Base-by-base conservation (phyloP, 2,329 filamentous ascomycete species). In the Fusarium phyllophilum region DNA sequence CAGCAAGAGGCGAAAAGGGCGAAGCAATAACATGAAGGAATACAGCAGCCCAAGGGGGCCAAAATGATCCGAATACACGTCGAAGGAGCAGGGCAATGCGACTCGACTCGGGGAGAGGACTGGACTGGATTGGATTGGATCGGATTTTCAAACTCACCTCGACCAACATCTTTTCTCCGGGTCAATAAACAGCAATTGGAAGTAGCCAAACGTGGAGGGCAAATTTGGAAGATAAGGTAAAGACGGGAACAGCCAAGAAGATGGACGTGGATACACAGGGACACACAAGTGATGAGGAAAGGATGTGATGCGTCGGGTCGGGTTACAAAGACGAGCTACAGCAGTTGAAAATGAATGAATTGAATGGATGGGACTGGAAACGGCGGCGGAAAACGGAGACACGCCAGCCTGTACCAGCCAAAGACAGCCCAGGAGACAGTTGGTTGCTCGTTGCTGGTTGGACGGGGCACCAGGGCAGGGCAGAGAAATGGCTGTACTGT, bases 111-210 rank as follows among this genome's bases (percentile, higher is more conserved):
- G 60, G 26, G n/a, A 45, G 34, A 26, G 46, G 49, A 54, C 12
- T n/a, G 38, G 38, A n/a, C 15, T n/a, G 34, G 49, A 34, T 29
- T 22, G 59, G 51, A 56, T 24, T 12, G 41, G 41, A 51, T 51
- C 44, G 56, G 46, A 49, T 62, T 74, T 74, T 66, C 60, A 66
- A 64, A 82, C 81, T 81, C 76, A 83, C 81, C 77, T 82, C 81
- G 65, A 82, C 80, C 80, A 83, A 79, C 81, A 82, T 82, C 61
- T 74, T 72, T 54, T 46, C 67, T 68, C 62, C 36, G n/a, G 17
- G 51, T 48, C 60, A 38, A 54, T 33, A 66, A 61, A 62, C 58
- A 69, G 44, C 65, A 60, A 70, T 65, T 65, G 67, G 44, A 62
- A 44, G 59, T 55, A n/a, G 52, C 42, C 48, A 44, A 51, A 67